Percentiles rank a stretch among this genome's conserved stretches.
Evolutionary conservation across 2,329 filamentous ascomycete genomes (phyloP).

Genomic region (Penicillium sclerotigenum): DNA sequence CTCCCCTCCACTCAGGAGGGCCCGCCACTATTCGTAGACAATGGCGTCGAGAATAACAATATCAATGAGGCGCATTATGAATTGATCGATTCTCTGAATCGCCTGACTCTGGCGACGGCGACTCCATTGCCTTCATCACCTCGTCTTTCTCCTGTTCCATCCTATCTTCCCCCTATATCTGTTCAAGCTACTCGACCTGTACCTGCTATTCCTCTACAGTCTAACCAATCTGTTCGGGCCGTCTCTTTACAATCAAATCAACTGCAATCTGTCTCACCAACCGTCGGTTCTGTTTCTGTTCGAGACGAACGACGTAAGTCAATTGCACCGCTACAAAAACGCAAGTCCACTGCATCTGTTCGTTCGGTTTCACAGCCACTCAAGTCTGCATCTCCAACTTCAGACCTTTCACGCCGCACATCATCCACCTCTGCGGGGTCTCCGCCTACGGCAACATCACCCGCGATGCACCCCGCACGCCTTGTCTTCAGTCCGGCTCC

Average conservation of each 20-base stretch:
- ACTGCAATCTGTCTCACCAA: conserved; percentile 14
- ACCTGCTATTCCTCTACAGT: background rate
- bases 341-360: conserved; percentile 38
- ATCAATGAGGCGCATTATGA: conserved; percentile 18
- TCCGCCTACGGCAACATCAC: conserved; percentile 19
- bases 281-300: conserved; percentile 32
- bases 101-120: conserved; percentile 27
- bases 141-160: conserved; percentile 13
- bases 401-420: conserved; percentile 35
- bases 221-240: background rate
- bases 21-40: conserved; percentile 19
- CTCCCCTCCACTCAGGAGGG: conserved; percentile 19
- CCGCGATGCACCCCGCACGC: conserved; percentile 30
- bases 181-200: background rate
- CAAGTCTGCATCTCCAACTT: conserved; percentile 29
- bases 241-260: background rate
- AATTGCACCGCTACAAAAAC: conserved; percentile 38
- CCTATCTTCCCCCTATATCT: background rate
- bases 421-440: conserved; percentile 32
- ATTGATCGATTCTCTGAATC: conserved; percentile 27
- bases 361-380: conserved; percentile 32
- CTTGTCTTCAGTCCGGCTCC: conserved; percentile 19
- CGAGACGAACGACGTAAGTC: conserved; percentile 39
- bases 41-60: conserved; percentile 13
- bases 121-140: conserved; percentile 27